Base-by-base conservation (phyloP, 139 green algal genomes). In the Chlamydomonas eustigma region DNA sequence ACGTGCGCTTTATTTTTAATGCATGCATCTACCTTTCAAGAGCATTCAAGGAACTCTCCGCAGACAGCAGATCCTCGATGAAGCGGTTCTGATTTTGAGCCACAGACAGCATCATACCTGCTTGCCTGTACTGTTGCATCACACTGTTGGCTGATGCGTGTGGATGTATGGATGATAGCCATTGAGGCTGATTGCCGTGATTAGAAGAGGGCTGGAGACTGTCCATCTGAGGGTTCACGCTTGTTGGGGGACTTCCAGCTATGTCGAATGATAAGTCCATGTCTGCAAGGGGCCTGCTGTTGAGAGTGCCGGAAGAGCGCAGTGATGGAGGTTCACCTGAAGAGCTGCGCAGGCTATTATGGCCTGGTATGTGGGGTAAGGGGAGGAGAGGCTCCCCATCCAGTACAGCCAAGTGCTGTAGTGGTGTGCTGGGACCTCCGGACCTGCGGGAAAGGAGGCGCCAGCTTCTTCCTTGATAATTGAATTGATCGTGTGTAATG, bases 41-140 rank as follows among this genome's bases (percentile, higher is more conserved):
- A 31, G 65, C 65, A 34, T 72, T 72, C 22, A 37, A 12, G 65
- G 33, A 50, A 34, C 65, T 72, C 28, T 72, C 65, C 3, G 68
- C 68, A 2, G 37, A 33, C 68, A 75, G 37, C 5, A 75, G 36
- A 33, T 75, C 68, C 68, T 75, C 68, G n/a, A 75, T 75, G 68
- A 75, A 75, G 25, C 64, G 58, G 65, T 72, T 72, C 65, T 44
- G 33, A 22, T 34, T 72, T 28, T 68, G 52, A 8, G 52, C 8
- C 6, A 5, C 4, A 8, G 52, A 8, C 4, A 68, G n/a, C 52
- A 68, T 31, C 52, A 68, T 68, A 28, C 44, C 44, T 12, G 44
- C 44, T 18, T 58, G 44, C 18, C 44, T 12, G 44, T 58, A 58
- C 44, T 58, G 44, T 18, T 58, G 44, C 44, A 58, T 18, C 44